These are phyloP conservation scores for Heterobasidion annosum DNA, from an alignment of 1,284 basidiomycete species.

Conservation along the genomic window DNA sequence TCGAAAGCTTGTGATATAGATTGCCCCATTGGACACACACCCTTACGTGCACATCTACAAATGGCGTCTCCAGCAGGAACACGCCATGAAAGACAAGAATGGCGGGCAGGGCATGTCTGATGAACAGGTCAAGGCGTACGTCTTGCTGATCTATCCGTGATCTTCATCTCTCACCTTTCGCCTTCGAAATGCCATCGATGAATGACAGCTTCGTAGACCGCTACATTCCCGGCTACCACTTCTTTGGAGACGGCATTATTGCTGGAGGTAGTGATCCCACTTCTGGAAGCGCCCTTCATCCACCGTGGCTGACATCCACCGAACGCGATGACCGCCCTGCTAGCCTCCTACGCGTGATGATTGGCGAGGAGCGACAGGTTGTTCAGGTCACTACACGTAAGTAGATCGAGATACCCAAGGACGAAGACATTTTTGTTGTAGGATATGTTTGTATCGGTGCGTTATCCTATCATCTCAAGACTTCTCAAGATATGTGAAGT, in stretches of 20 bases:
- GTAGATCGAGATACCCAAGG: neutral
- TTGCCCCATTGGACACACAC: constrained; percentile 34
- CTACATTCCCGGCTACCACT: constrained; percentile 82
- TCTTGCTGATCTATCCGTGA: constrained; percentile 6
- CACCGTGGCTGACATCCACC: constrained; percentile 24
- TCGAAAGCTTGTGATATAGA: constrained; percentile 25
- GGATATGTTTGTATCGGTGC: neutral
- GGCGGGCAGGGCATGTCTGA: constrained; percentile 85
- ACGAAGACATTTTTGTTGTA: neutral
- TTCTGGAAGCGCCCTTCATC: constrained; percentile 8
- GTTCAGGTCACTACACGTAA: neutral
- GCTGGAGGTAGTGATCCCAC: constrained; percentile 16
- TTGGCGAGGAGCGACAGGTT: neutral
- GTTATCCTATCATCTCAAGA: too few species aligned
- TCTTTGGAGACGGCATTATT: constrained; percentile 48
- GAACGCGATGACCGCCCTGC: neutral
- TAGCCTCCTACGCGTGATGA: constrained; percentile 21
- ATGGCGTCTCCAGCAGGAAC: constrained; percentile 86
- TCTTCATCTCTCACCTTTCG: neutral
- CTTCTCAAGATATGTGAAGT: too few species aligned
- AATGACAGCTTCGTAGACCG: constrained; percentile 59
- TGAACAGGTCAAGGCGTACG: constrained; percentile 62
- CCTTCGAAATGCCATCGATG: neutral
- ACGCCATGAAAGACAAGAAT: constrained; percentile 74
- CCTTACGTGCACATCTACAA: constrained; percentile 55